These are phyloP conservation scores for Thelephora aurantiotincta DNA, from an alignment of 768 basidiomycete species.

Conservation along the genomic window DNA sequence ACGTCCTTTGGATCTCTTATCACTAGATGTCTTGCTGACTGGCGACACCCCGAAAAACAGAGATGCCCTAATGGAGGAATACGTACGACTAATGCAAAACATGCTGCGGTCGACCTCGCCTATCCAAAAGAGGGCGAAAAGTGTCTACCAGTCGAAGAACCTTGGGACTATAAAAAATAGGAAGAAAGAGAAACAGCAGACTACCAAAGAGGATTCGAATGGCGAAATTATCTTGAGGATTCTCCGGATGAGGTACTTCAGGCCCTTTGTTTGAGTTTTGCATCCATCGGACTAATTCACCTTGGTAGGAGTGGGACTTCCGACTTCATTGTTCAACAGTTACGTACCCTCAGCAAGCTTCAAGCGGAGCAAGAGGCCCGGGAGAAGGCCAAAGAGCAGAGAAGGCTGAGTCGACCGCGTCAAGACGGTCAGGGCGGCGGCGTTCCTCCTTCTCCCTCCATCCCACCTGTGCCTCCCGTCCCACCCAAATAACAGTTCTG, in stretches of 20 bases:
- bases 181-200: constrained; percentile 79
- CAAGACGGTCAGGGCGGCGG: constrained; percentile 13
- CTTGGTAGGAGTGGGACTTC: constrained; percentile 51
- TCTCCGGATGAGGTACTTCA: constrained; percentile 74
- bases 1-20: constrained; percentile 15
- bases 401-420: constrained; percentile 41
- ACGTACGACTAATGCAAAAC: constrained; percentile 90
- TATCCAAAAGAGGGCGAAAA: constrained; percentile 83
- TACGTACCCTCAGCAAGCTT: constrained; percentile 70
- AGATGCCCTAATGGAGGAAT: constrained; percentile 85
- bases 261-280: neutral
- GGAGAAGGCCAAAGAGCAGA: constrained; percentile 43
- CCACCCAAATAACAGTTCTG: constrained; percentile 6
- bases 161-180: constrained; percentile 91
- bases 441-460: constrained; percentile 17
- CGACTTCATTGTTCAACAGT: constrained; percentile 81
- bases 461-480: constrained; percentile 13
- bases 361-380: constrained; percentile 71
- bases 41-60: constrained; percentile 19
- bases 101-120: constrained; percentile 60
- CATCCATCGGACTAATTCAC: neutral
- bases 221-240: constrained; percentile 93
- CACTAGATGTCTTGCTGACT: neutral
- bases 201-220: constrained; percentile 49
- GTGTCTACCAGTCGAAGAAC: constrained; percentile 84